phyloP scores from a whole-genome alignment of 768 basidiomycete genomes.

The Podaxis sp. region DNA sequence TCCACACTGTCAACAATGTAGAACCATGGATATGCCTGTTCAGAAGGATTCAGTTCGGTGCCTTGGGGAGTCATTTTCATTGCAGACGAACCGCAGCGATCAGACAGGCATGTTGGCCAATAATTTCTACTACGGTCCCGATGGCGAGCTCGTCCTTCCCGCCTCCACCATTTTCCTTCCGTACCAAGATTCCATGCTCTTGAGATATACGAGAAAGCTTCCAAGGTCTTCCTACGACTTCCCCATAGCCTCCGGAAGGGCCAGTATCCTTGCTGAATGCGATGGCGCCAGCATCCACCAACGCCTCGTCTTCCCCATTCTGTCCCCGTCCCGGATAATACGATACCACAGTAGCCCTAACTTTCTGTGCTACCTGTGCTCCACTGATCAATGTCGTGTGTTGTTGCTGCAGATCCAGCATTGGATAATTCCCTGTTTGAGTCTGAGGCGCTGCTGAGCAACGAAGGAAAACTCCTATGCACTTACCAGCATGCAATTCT shows the following conservation, averaged over 20 bases:
- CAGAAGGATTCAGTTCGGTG: not conserved
- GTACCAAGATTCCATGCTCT: conserved; percentile 75
- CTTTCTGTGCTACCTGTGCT: conserved; percentile 60
- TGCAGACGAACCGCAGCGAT: conserved; percentile 55
- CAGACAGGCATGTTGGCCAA: conserved; percentile 86
- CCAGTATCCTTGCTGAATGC: conserved; percentile 90
- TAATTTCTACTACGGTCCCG: conserved; percentile 70
- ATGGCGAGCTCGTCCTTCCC: conserved; percentile 34
- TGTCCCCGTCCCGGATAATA: conserved; percentile 70
- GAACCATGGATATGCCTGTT: conserved; percentile 72
- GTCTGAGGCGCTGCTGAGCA: conserved; percentile 1
- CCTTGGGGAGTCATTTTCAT: not conserved
- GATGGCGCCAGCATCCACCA: conserved; percentile 81
- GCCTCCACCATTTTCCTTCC: conserved; percentile 23
- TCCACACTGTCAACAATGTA: conserved; percentile 74
- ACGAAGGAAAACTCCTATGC: not conserved
- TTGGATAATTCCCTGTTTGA: conserved; percentile 69
- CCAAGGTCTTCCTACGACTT: conserved; percentile 68
- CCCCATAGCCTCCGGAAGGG: conserved; percentile 68
- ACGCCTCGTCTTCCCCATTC: conserved; percentile 65
- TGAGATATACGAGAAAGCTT: conserved; percentile 64
- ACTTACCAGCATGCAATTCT: conserved; percentile 74
- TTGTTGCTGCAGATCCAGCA: conserved; percentile 83
- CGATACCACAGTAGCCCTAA: conserved; percentile 76
- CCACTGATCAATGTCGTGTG: conserved; percentile 66